A percentile compares a stretch with the other conserved stretches of the same genome.
These are phyloP conservation scores for Aspergillus proliferans DNA, from an alignment of 2,329 filamentous ascomycete genomes.

Conservation along the genomic window DNA sequence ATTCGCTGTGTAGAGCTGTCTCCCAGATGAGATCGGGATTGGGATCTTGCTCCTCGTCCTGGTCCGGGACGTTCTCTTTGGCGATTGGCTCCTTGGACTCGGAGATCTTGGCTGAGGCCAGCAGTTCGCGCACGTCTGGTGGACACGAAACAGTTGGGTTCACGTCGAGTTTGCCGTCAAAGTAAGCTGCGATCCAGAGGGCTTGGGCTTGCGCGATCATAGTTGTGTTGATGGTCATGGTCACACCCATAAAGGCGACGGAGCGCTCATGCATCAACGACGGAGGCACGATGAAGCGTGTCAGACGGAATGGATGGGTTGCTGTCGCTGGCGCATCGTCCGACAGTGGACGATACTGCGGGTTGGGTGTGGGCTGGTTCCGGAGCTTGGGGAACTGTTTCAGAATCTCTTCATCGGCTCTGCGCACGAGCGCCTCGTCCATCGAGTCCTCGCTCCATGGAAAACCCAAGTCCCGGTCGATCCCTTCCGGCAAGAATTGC, in stretches of 20 bases:
- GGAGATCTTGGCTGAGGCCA: not conserved
- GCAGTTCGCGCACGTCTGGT: not conserved
- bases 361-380: conserved; percentile 32
- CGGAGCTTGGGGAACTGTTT: conserved; percentile 45
- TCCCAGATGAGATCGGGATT: conserved; percentile 42
- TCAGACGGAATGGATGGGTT: conserved; percentile 43
- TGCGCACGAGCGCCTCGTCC: conserved; percentile 29
- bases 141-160: conserved; percentile 4
- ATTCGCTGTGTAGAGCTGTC: conserved; percentile 60
- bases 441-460: conserved; percentile 34
- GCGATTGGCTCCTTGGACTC: not conserved
- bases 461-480: conserved; percentile 43
- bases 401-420: conserved; percentile 48
- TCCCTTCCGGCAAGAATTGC: conserved; percentile 41
- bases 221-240: conserved; percentile 42
- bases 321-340: conserved; percentile 30
- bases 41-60: conserved; percentile 1
- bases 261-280: conserved; percentile 37
- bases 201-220: conserved; percentile 45
- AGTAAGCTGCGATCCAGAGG: conserved; percentile 61
- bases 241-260: conserved; percentile 45
- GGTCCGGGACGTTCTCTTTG: conserved; percentile 1
- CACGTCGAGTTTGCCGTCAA: conserved; percentile 47
- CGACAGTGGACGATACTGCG: conserved; percentile 22
- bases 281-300: conserved; percentile 43